Evolutionary conservation across 1,284 basidiomycete species (phyloP).

Genomic region (Erythrobasidium hasegawianum): DNA sequence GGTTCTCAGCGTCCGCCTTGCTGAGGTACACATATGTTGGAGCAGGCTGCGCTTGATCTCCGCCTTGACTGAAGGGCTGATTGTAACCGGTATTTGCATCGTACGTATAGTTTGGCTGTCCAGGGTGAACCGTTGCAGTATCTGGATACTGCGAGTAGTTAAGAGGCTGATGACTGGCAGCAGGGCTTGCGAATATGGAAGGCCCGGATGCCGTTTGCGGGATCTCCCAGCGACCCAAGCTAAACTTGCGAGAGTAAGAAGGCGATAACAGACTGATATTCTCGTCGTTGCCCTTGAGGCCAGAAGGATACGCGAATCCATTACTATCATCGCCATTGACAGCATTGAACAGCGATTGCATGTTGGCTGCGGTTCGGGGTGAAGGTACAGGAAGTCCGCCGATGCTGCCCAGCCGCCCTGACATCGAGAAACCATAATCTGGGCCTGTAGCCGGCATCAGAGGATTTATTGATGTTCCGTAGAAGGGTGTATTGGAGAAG

Average conservation of each 20-base stretch:
- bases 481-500: neutral
- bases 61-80: neutral
- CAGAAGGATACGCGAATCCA: constrained; percentile 1
- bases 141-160: neutral
- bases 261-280: constrained; percentile 19
- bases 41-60: neutral
- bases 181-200: neutral
- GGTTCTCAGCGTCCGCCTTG: constrained; percentile 33
- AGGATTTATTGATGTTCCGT: neutral
- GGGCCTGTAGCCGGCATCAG: neutral
- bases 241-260: constrained; percentile 25
- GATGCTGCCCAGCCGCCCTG: neutral
- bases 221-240: constrained; percentile 28
- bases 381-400: neutral
- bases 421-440: constrained; percentile 2
- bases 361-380: neutral
- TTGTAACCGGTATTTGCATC: constrained; percentile 11
- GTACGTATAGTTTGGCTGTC: constrained; percentile 17
- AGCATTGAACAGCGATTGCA: neutral
- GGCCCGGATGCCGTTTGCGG: constrained; percentile 5
- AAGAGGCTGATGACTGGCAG: neutral
- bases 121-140: neutral
- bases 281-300: constrained; percentile 22
- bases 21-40: constrained; percentile 32
- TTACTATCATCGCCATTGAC: neutral